Evolutionary conservation across 1,284 basidiomycete species (phyloP).

Genomic region (Xerocomus nothofagi): DNA sequence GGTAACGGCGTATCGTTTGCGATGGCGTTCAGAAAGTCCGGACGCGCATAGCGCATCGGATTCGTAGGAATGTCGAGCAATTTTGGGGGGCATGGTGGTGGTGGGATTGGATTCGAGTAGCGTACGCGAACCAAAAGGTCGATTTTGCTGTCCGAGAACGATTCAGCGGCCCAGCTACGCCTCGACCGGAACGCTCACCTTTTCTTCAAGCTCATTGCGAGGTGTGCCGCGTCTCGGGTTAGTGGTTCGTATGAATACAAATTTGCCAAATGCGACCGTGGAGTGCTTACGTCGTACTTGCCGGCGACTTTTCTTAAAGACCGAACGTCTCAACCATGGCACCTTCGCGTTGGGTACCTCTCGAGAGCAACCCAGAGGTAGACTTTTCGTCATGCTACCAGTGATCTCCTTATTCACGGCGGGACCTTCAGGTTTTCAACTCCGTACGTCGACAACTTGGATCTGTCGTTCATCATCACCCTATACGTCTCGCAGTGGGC

Average conservation of each 20-base stretch:
- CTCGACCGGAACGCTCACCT: constrained; percentile 17
- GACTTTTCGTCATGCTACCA: constrained; percentile 18
- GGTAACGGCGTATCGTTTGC: constrained; percentile 81
- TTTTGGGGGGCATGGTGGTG: constrained; percentile 94
- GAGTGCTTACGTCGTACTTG: no score
- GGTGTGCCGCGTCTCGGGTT: no score
- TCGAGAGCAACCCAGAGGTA: constrained; percentile 78
- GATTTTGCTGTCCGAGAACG: constrained; percentile 54
- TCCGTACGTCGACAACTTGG: constrained; percentile 35
- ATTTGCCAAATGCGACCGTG: no score
- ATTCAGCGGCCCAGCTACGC: neutral
- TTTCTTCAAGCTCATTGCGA: constrained; percentile 38
- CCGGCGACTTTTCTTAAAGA: neutral
- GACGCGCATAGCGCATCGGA: constrained; percentile 80
- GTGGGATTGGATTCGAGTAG: constrained; percentile 88
- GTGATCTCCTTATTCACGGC: constrained; percentile 9
- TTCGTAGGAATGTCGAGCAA: constrained; percentile 85
- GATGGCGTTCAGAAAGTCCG: constrained; percentile 79
- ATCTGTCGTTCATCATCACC: neutral
- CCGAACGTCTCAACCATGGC: constrained; percentile 22
- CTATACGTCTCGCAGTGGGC: constrained; percentile 61
- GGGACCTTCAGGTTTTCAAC: constrained; percentile 50
- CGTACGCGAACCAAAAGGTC: constrained; percentile 91
- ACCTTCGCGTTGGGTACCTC: constrained; percentile 60
- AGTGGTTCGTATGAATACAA: no score